Percentiles rank a stretch among this genome's conserved stretches.
Evolutionary conservation across 176 grass and related monocot species (phyloP).

Genomic region (Raddia guianensis): DNA sequence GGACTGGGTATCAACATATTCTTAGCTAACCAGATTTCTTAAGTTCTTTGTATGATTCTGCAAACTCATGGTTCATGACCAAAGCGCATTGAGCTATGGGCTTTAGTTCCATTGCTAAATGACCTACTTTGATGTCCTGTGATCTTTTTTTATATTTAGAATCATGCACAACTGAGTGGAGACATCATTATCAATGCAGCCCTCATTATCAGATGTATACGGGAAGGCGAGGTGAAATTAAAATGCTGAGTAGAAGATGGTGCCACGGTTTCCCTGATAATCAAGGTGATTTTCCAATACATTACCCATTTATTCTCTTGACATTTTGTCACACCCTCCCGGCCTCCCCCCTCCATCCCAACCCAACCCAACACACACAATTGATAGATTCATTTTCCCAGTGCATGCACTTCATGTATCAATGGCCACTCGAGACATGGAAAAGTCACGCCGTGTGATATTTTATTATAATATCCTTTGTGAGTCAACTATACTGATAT

Average conservation of each 20-base stretch:
- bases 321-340: no score
- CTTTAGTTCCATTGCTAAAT: conserved; percentile 10
- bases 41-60: neutral
- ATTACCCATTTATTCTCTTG: neutral
- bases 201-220: conserved; percentile 29
- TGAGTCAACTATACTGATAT: neutral
- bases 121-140: neutral
- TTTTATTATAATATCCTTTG: neutral
- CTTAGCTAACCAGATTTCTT: neutral
- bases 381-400: neutral
- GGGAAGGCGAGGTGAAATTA: neutral
- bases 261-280: conserved; percentile 33
- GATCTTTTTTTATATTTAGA: neutral
- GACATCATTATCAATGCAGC: conserved; percentile 26
- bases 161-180: conserved; percentile 21
- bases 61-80: neutral
- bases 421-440: neutral
- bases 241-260: conserved; percentile 14
- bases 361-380: no score
- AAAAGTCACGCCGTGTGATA: neutral
- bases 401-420: neutral
- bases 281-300: conserved; percentile 39
- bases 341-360: no score
- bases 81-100: neutral
- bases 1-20: neutral